Conservation (phyloP, 192 early-diverging fungal genomes). For the Linderina pennispora region DNA sequence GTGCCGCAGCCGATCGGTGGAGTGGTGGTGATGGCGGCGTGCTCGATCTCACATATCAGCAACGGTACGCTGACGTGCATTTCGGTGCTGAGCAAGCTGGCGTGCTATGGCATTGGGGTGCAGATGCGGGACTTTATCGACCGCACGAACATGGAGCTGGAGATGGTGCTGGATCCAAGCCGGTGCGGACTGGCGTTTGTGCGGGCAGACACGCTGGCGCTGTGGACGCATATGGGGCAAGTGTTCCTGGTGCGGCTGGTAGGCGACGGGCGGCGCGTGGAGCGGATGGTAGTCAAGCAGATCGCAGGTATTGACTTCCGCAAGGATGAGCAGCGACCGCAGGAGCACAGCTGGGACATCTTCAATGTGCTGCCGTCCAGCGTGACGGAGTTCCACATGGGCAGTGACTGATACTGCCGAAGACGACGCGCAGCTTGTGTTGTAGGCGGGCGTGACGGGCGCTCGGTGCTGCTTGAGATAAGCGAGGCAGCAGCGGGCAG, state of each 20-base stretch:
- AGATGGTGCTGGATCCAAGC: constrained; percentile 58
- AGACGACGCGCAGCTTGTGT: too few relatives aligned
- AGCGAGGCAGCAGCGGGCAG: too few relatives aligned
- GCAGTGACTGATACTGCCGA: too few relatives aligned
- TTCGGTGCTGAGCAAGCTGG: constrained; percentile 60
- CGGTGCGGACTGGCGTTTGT: constrained; percentile 59
- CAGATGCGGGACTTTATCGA: constrained; percentile 47
- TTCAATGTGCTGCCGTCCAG: constrained; percentile 30
- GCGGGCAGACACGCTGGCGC: constrained; percentile 62
- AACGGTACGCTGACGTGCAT: constrained; percentile 60
- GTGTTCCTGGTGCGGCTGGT: constrained; percentile 66
- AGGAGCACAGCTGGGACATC: constrained; percentile 23
- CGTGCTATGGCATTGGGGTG: constrained; percentile 65
- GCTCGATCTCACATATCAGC: constrained; percentile 78
- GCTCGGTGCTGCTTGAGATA: too few relatives aligned
- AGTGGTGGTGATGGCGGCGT: constrained; percentile 70
- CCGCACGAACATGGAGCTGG: constrained; percentile 48
- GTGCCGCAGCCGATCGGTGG: constrained; percentile 85
- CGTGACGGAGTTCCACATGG: constrained; percentile 11
- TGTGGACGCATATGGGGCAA: constrained; percentile 68
- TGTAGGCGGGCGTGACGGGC: too few relatives aligned
- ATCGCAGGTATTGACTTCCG: constrained; percentile 14
- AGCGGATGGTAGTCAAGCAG: constrained; percentile 55
- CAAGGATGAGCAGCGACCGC: constrained; percentile 3
- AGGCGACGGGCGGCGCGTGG: constrained; percentile 74